phyloP scores from a whole-genome alignment of 495 filamentous ascomycete species.

The Neurospora sp. region DNA sequence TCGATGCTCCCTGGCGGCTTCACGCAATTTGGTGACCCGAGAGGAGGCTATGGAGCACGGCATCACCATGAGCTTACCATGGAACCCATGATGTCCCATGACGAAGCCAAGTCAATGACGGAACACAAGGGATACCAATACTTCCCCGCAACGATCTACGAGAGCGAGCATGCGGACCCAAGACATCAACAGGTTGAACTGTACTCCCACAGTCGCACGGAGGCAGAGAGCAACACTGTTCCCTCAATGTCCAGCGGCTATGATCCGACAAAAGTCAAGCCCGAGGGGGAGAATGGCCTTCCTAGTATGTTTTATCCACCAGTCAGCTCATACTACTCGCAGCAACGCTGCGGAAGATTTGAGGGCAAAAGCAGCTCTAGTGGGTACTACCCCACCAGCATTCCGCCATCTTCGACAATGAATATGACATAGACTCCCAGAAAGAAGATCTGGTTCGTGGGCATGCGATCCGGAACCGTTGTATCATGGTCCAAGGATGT shows the following conservation, averaged over 20 bases:
- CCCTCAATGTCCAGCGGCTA: conserved; percentile 14
- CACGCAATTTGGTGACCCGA: conserved; percentile 25
- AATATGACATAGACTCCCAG: conserved; percentile 13
- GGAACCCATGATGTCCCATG: conserved; percentile 34
- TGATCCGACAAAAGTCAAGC: conserved; percentile 31
- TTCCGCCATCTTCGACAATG: conserved; percentile 19
- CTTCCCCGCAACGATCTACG: conserved; percentile 36
- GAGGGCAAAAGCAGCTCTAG: conserved; percentile 33
- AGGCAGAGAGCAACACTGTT: conserved; percentile 21
- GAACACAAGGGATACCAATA: conserved; percentile 37
- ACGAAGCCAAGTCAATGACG: conserved; percentile 36
- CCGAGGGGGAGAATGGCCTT: conserved; percentile 30
- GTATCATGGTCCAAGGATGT: not conserved
- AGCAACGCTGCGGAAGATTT: conserved; percentile 28
- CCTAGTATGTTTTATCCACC: conserved; percentile 32
- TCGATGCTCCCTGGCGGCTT: conserved; percentile 25
- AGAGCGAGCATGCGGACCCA: conserved; percentile 22
- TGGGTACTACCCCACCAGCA: conserved; percentile 36
- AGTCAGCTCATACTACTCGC: conserved; percentile 23
- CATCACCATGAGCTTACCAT: conserved; percentile 34
- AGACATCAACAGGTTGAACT: conserved; percentile 33
- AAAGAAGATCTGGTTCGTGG: not conserved
- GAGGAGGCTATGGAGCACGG: conserved; percentile 27
- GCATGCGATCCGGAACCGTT: not conserved
- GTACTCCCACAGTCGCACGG: conserved; percentile 27